Conservation (phyloP, 257 asterid genomes). For the Rauvolfia tetraphylla region DNA sequence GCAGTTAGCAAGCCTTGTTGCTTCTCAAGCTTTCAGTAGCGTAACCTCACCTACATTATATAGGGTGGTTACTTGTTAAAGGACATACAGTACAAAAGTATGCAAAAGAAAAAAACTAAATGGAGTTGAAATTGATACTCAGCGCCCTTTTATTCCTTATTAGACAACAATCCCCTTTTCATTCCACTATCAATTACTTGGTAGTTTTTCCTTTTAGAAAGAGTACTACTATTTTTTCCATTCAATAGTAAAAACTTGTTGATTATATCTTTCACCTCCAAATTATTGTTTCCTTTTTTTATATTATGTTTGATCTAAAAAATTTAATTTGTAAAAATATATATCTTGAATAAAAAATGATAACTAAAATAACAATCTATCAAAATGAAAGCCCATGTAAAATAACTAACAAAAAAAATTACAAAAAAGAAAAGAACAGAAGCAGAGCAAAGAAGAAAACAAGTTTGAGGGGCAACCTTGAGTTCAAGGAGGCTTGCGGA, state of each 20-base stretch:
- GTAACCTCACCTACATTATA: constrained; percentile 78
- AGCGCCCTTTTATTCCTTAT: neutral
- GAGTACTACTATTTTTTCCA: no score
- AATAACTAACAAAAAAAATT: no score
- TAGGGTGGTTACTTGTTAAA: constrained; percentile 38
- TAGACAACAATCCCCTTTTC: neutral
- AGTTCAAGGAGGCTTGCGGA: no score
- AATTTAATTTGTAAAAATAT: neutral
- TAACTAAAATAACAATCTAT: no score
- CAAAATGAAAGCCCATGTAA: no score
- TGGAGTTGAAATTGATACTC: neutral
- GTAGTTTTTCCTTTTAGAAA: neutral
- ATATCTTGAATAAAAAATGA: neutral
- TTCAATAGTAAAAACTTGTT: no score
- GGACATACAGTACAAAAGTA: constrained; percentile 8
- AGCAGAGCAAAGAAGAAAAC: no score
- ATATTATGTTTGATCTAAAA: no score
- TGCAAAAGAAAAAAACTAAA: neutral
- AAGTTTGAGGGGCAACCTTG: no score
- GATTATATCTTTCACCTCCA: no score
- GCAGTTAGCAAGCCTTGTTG: constrained; percentile 73
- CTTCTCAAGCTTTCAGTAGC: constrained; percentile 81
- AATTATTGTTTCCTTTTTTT: no score
- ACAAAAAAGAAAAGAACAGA: no score
- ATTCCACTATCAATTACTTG: neutral